Conservation (phyloP, 495 filamentous ascomycete species). For the Penicillium odoratum region DNA sequence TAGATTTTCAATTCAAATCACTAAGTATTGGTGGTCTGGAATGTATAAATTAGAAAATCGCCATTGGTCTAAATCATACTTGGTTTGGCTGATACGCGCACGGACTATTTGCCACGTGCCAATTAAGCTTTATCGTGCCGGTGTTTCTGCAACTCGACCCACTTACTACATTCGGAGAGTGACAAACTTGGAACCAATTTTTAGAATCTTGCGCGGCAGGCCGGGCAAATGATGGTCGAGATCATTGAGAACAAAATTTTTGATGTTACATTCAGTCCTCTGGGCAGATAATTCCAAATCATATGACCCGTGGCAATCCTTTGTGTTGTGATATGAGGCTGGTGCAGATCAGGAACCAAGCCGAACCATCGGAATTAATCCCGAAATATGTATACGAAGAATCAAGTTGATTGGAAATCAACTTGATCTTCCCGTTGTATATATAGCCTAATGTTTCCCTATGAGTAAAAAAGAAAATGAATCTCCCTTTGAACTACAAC, state of each 20-base stretch:
- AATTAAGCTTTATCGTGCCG: neutral
- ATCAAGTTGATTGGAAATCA: too few relatives aligned
- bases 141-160: neutral
- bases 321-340: too few relatives aligned
- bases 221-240: neutral
- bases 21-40: neutral
- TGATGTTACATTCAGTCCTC: neutral
- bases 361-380: too few relatives aligned
- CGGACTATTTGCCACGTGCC: neutral
- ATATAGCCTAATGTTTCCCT: too few relatives aligned
- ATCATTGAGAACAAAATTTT: neutral
- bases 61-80: neutral
- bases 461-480: too few relatives aligned
- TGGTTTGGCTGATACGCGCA: neutral
- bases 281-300: conserved; percentile 1
- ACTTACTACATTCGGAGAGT: neutral
- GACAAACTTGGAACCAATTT: neutral
- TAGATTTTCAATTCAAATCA: neutral
- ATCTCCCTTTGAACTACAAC: too few relatives aligned
- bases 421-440: too few relatives aligned
- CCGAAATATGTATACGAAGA: too few relatives aligned
- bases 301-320: conserved; percentile 1
- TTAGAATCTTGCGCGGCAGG: neutral
- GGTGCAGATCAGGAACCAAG: too few relatives aligned
- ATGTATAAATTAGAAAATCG: neutral